Percentiles rank a stretch among this genome's conserved stretches.
Conservation (phyloP, 345 rosid genomes). For the Excoecaria agallocha region DNA sequence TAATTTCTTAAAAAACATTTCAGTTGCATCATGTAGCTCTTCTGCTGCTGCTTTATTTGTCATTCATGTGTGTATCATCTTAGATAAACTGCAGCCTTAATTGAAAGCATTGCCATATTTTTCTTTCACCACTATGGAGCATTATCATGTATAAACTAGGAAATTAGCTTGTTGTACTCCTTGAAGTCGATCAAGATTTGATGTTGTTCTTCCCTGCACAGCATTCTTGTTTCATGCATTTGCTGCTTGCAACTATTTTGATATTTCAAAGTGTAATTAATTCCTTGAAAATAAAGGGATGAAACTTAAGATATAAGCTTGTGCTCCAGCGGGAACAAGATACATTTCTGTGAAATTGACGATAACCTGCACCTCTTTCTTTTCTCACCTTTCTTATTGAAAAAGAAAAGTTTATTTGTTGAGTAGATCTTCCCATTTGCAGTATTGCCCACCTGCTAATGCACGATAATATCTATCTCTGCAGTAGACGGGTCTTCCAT, state of each 20-base stretch:
- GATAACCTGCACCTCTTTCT: too few relatives aligned
- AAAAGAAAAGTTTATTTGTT: constrained; percentile 20
- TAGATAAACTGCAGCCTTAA: neutral
- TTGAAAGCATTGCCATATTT: neutral
- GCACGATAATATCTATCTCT: constrained; percentile 93
- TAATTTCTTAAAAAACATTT: neutral
- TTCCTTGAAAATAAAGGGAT: neutral
- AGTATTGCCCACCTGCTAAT: constrained; percentile 95
- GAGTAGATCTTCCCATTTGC: constrained; percentile 92
- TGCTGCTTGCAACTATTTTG: neutral
- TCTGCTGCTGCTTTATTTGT: neutral
- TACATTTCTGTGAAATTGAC: neutral
- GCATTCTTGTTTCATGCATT: neutral
- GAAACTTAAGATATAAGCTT: neutral
- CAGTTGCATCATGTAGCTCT: neutral
- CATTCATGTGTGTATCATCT: neutral
- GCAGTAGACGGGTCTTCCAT: constrained; percentile 95
- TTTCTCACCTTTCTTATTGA: too few relatives aligned
- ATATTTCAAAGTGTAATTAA: neutral
- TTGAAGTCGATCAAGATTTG: constrained; percentile 1
- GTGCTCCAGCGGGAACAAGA: neutral
- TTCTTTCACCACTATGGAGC: neutral
- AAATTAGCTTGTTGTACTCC: neutral
- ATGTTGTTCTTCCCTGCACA: neutral
- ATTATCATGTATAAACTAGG: neutral